phyloP scores from a whole-genome alignment of 1,284 basidiomycete genomes.

The Fistulinella cinereoalba region DNA sequence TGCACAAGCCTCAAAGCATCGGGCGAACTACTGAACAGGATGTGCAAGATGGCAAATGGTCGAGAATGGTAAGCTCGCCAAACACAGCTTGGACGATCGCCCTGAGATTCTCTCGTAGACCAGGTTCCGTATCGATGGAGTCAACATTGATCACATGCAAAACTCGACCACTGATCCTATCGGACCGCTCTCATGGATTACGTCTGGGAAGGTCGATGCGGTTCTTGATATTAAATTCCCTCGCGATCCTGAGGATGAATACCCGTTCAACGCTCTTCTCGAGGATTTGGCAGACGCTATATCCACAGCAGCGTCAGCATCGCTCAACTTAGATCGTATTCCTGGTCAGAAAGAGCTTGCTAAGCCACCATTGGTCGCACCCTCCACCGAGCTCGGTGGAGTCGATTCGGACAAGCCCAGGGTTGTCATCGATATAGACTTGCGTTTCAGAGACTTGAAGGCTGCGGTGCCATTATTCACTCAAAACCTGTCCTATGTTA shows the following conservation, averaged over 20 bases:
- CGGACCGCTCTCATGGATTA: constrained; percentile 96
- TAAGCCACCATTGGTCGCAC: constrained; percentile 82
- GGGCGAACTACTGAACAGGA: constrained; percentile 86
- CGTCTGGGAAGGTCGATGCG: constrained; percentile 93
- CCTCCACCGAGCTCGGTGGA: constrained; percentile 42
- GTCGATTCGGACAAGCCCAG: constrained; percentile 44
- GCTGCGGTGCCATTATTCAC: constrained; percentile 93
- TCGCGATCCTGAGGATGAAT: constrained; percentile 70
- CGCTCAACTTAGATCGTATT: constrained; percentile 61
- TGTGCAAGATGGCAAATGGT: constrained; percentile 77
- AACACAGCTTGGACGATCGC: neutral
- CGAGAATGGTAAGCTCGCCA: constrained; percentile 73
- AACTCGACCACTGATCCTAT: constrained; percentile 71
- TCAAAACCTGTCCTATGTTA: constrained; percentile 84
- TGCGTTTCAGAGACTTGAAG: constrained; percentile 95
- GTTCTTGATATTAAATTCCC: constrained; percentile 99
- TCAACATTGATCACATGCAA: constrained; percentile 96
- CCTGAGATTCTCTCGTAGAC: constrained; percentile 50
- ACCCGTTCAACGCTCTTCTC: constrained; percentile 85
- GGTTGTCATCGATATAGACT: constrained; percentile 88
- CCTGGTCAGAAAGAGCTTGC: constrained; percentile 87
- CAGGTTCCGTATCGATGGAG: constrained; percentile 93
- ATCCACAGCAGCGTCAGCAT: constrained; percentile 48
- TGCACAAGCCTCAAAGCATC: constrained; percentile 96
- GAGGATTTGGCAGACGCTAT: constrained; percentile 91